Conservation (phyloP, 768 basidiomycete genomes). For the Paxillus rubicundulus region DNA sequence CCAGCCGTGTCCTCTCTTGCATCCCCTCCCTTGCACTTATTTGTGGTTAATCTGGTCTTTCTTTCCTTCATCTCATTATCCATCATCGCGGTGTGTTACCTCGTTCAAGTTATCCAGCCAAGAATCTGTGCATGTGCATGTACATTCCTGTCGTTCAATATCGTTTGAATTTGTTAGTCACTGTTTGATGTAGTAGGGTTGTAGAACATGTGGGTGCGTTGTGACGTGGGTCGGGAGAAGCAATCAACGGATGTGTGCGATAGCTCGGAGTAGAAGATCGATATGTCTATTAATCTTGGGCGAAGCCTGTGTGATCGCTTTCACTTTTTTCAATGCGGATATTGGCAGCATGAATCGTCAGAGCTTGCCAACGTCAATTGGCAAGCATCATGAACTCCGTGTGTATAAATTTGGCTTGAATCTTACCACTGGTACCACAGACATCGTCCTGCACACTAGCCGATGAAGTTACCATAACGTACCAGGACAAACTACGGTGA, state of each 20-base stretch:
- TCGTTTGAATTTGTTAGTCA: constrained; percentile 27
- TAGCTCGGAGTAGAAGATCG: background rate
- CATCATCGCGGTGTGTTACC: constrained; percentile 5
- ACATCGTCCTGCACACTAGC: background rate
- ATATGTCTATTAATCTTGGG: background rate
- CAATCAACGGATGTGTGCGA: background rate
- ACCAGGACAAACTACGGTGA: constrained; percentile 3
- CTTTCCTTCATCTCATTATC: constrained; percentile 8
- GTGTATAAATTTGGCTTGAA: too few species aligned
- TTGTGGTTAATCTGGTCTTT: constrained; percentile 7
- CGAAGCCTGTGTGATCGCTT: background rate
- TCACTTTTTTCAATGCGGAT: too few species aligned
- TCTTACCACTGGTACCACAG: background rate
- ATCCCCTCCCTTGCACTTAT: constrained; percentile 20
- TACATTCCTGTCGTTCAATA: constrained; percentile 26
- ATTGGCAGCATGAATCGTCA: too few species aligned
- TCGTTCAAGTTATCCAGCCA: constrained; percentile 21
- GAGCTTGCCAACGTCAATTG: background rate
- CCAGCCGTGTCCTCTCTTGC: background rate
- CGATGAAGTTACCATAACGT: too few species aligned
- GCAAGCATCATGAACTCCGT: background rate
- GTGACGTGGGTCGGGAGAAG: constrained; percentile 2
- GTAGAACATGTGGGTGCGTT: constrained; percentile 10
- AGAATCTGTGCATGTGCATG: constrained; percentile 24
- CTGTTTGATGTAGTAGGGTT: constrained; percentile 25